phyloP scores from a whole-genome alignment of 805 yeast genomes.

The Zygoascus ofunaensis region DNA sequence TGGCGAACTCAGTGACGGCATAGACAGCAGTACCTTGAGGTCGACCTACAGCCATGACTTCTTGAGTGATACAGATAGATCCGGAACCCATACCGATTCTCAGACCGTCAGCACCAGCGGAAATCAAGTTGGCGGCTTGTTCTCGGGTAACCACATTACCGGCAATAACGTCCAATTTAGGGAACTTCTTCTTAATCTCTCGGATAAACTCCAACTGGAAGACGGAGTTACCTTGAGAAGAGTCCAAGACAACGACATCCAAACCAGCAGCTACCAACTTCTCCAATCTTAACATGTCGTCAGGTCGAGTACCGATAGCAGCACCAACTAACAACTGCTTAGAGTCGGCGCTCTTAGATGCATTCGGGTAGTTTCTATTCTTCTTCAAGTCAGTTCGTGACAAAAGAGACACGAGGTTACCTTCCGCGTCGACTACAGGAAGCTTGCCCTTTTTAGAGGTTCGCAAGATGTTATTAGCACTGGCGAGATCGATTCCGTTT shows the following conservation, averaged over 20 bases:
- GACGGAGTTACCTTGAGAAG: slow-evolving; percentile 94
- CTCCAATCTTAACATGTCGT: slow-evolving; percentile 76
- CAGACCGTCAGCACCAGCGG: slow-evolving; percentile 95
- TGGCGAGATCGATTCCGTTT: slow-evolving; percentile 63
- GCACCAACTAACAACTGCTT: slow-evolving; percentile 98
- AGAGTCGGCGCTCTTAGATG: slow-evolving; percentile 85
- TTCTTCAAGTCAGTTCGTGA: slow-evolving; percentile 96
- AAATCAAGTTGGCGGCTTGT: slow-evolving; percentile 92
- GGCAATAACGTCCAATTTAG: slow-evolving; percentile 81
- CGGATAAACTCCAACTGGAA: slow-evolving; percentile 91
- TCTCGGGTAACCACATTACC: slow-evolving; percentile 99
- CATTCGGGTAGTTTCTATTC: slow-evolving; percentile 86
- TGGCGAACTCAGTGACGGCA: slow-evolving; percentile 88
- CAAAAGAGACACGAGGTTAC: slow-evolving; percentile 75
- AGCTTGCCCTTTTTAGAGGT: slow-evolving; percentile 94
- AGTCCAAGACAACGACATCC: slow-evolving; percentile 87
- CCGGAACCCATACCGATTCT: slow-evolving; percentile 99
- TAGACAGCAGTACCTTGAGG: slow-evolving; percentile 99
- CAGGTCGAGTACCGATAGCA: slow-evolving; percentile 88
- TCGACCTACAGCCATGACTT: slow-evolving; percentile 99
- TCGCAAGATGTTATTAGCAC: slow-evolving; percentile 87
- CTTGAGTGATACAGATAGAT: slow-evolving; percentile 98
- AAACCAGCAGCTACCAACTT: slow-evolving; percentile 91
- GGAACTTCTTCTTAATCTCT: slow-evolving; percentile 76
- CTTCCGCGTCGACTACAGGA: slow-evolving; percentile 75